phyloP scores from a whole-genome alignment of 2,329 filamentous ascomycete genomes.

The Cladosporium sp. region DNA sequence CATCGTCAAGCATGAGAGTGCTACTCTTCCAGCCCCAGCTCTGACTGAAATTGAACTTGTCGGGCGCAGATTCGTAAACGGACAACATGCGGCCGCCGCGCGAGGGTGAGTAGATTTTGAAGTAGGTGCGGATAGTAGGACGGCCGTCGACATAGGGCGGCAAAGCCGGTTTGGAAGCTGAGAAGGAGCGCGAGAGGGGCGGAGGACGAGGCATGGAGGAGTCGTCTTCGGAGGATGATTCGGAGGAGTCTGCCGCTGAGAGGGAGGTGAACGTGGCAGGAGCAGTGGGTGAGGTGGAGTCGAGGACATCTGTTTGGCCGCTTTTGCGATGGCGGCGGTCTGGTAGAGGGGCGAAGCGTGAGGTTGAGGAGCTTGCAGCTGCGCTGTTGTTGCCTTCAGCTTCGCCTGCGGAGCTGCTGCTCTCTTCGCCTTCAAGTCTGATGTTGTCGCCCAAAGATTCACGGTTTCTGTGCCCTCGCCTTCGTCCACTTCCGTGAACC shows the following conservation, averaged over 20 bases:
- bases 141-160: constrained; percentile 56
- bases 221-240: constrained; percentile 34
- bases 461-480: constrained; percentile 25
- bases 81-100: constrained; percentile 59
- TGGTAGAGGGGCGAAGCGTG: not conserved
- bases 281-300: constrained; percentile 14
- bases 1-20: constrained; percentile 58
- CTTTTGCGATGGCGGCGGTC: constrained; percentile 28
- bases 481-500: constrained; percentile 24
- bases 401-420: constrained; percentile 48
- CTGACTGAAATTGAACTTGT: constrained; percentile 61
- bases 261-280: constrained; percentile 14
- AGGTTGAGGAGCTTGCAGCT: constrained; percentile 13
- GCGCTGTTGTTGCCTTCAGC: constrained; percentile 38
- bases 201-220: constrained; percentile 22
- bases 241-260: constrained; percentile 19
- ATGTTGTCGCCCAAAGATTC: not conserved
- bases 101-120: constrained; percentile 61
- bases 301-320: constrained; percentile 28
- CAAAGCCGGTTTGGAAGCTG: constrained; percentile 39
- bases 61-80: constrained; percentile 60
- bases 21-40: constrained; percentile 63
- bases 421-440: constrained; percentile 38
- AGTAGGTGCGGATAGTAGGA: constrained; percentile 61
- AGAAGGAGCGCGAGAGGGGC: not conserved